Percentiles rank a stretch among this genome's conserved stretches.
Evolutionary conservation across 768 basidiomycete species (phyloP).

Genomic region (Lactarius akahatsu): DNA sequence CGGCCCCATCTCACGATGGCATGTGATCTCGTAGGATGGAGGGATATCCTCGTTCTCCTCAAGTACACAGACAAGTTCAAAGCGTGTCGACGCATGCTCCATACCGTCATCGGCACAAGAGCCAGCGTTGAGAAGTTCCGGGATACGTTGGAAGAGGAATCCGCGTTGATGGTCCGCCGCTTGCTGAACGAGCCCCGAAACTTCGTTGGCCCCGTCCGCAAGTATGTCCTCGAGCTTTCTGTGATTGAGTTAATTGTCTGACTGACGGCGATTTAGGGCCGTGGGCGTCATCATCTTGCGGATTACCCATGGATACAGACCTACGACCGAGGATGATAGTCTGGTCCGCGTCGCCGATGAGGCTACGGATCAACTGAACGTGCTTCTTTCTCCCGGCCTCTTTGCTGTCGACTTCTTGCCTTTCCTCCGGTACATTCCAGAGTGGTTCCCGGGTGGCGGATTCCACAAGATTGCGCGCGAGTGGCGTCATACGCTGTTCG

Average conservation of each 20-base stretch:
- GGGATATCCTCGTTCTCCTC: conserved; percentile 27
- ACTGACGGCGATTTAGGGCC: conserved; percentile 15
- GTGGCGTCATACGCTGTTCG: conserved; percentile 26
- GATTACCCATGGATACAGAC: conserved; percentile 30
- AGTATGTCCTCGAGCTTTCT: conserved; percentile 17
- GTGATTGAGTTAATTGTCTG: background rate
- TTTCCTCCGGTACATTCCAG: conserved; percentile 29
- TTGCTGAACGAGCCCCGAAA: conserved; percentile 25
- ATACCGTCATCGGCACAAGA: conserved; percentile 26
- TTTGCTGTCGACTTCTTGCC: conserved; percentile 32
- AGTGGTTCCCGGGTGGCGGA: conserved; percentile 32
- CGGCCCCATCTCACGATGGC: conserved; percentile 30
- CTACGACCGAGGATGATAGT: conserved; percentile 23
- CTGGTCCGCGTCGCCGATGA: conserved; percentile 32
- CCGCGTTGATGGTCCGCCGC: conserved; percentile 18
- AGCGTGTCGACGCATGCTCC: conserved; percentile 28
- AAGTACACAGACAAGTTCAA: conserved; percentile 31
- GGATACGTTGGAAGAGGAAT: conserved; percentile 27
- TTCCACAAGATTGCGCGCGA: conserved; percentile 31
- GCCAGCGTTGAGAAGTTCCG: conserved; percentile 25
- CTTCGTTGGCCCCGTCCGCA: conserved; percentile 27
- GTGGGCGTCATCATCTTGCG: conserved; percentile 29
- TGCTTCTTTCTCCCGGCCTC: conserved; percentile 22
- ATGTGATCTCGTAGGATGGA: conserved; percentile 29
- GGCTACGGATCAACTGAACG: conserved; percentile 28